These are phyloP conservation scores for Aspergillus nidulans DNA, from an alignment of 495 filamentous ascomycete genomes.

Conservation along the genomic window DNA sequence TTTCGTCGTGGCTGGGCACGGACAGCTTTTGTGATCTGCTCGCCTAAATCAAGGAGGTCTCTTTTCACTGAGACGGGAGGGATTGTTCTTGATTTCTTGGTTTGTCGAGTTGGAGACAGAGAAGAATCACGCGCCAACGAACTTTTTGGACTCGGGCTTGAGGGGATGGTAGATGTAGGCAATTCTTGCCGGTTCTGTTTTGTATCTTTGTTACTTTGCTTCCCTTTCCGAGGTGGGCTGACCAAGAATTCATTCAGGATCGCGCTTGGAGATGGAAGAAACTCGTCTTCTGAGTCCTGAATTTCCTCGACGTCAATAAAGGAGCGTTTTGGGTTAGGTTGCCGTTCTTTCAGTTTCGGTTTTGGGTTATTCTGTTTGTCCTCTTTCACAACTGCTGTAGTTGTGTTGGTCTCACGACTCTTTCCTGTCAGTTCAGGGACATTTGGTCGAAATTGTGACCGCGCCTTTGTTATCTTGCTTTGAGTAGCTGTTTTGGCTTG, in stretches of 20 bases:
- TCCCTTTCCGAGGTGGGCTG: neutral
- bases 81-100: neutral
- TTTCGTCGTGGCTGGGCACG: slow-evolving; percentile 45
- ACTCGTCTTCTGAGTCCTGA: slow-evolving; percentile 58
- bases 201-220: neutral
- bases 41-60: slow-evolving; percentile 44
- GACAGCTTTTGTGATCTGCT: slow-evolving; percentile 64
- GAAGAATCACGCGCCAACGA: neutral
- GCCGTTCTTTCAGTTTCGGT: neutral
- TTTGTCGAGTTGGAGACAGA: neutral
- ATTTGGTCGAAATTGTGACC: slow-evolving; percentile 8
- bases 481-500: slow-evolving; percentile 2
- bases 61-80: neutral
- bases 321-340: slow-evolving; percentile 11
- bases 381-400: neutral
- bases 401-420: neutral
- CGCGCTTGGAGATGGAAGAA: slow-evolving; percentile 31
- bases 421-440: neutral
- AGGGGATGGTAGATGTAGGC: slow-evolving; percentile 2
- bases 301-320: slow-evolving; percentile 53
- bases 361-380: neutral
- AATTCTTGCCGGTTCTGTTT: neutral
- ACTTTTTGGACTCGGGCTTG: neutral
- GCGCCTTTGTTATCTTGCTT: slow-evolving; percentile 9
- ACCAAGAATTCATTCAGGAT: slow-evolving; percentile 22